Evolutionary conservation across 2,329 filamentous ascomycete species (phyloP).

Genomic region (Biscogniauxia mediterranea): DNA sequence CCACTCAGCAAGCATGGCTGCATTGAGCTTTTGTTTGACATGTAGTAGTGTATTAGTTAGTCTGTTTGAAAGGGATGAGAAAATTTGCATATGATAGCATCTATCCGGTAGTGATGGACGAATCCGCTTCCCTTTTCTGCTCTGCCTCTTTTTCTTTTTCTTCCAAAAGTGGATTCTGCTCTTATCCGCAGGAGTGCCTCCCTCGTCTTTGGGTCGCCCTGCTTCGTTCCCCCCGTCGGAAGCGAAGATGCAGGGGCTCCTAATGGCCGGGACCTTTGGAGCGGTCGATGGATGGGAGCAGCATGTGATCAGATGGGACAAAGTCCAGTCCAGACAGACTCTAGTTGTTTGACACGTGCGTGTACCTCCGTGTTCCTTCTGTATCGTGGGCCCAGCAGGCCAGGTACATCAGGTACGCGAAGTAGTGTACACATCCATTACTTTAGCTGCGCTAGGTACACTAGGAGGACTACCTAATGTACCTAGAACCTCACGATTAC

Average conservation of each 20-base stretch:
- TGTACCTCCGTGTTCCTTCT: constrained; percentile 6
- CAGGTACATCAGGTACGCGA: not conserved
- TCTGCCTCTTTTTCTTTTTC: not conserved
- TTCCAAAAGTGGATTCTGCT: not conserved
- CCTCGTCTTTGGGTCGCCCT: not conserved
- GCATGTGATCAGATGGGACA: constrained; percentile 28
- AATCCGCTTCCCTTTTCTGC: not conserved
- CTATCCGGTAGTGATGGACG: not conserved
- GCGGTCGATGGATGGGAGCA: constrained; percentile 16
- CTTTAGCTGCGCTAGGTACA: not conserved
- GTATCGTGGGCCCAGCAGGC: not conserved
- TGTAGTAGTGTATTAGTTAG: no score
- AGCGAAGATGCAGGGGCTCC: constrained; percentile 11
- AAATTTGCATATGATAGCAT: not conserved
- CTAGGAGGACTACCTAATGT: not conserved
- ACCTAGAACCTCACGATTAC: no score
- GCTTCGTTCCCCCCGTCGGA: constrained; percentile 8
- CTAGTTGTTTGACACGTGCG: constrained; percentile 29
- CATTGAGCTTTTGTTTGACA: no score
- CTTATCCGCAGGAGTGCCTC: not conserved
- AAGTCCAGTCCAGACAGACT: constrained; percentile 8
- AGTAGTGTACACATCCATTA: no score
- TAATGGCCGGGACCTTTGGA: constrained; percentile 11
- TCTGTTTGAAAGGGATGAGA: not conserved
- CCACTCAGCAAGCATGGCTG: no score